A percentile compares a stretch with the other conserved stretches of the same genome.
Conservation (phyloP, 306 rosid genomes). For the Calophaca sinica region DNA sequence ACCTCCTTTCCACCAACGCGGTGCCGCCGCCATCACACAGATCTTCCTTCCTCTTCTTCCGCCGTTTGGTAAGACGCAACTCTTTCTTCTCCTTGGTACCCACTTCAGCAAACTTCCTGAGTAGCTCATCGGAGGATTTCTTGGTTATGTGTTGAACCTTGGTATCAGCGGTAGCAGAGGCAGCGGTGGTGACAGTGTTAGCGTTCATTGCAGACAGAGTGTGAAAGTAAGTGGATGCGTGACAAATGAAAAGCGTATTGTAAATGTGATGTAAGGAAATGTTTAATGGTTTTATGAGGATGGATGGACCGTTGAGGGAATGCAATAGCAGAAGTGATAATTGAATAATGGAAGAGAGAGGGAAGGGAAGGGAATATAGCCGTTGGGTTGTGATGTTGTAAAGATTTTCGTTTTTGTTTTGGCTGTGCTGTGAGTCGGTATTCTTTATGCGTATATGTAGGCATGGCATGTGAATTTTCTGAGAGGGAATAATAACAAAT, state of each 20-base stretch:
- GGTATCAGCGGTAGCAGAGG: not conserved
- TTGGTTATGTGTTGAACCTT: conserved; percentile 73
- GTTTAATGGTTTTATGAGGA: conserved; percentile 42
- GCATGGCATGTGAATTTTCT: conserved; percentile 51
- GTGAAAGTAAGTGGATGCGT: not conserved
- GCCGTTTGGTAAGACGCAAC: conserved; percentile 32
- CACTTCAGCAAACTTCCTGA: conserved; percentile 68
- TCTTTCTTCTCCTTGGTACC: conserved; percentile 47
- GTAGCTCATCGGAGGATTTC: conserved; percentile 86
- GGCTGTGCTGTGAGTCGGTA: not conserved
- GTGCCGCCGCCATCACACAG: conserved; percentile 47
- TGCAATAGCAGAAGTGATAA: not conserved
- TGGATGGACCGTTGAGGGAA: conserved; percentile 42
- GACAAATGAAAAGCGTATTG: conserved; percentile 7
- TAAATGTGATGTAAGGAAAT: not conserved
- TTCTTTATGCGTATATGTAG: not conserved
- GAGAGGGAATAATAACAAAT: conserved; percentile 33
- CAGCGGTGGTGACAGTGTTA: not conserved
- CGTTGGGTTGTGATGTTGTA: conserved; percentile 40
- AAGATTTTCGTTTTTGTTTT: too few relatives aligned
- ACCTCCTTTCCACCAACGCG: conserved; percentile 62
- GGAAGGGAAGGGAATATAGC: conserved; percentile 45
- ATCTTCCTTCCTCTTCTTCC: conserved; percentile 48
- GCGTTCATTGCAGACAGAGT: conserved; percentile 56
- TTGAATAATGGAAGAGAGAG: conserved; percentile 28